phyloP scores from a whole-genome alignment of 768 basidiomycete genomes.

The Macrolepiota dolichaula region DNA sequence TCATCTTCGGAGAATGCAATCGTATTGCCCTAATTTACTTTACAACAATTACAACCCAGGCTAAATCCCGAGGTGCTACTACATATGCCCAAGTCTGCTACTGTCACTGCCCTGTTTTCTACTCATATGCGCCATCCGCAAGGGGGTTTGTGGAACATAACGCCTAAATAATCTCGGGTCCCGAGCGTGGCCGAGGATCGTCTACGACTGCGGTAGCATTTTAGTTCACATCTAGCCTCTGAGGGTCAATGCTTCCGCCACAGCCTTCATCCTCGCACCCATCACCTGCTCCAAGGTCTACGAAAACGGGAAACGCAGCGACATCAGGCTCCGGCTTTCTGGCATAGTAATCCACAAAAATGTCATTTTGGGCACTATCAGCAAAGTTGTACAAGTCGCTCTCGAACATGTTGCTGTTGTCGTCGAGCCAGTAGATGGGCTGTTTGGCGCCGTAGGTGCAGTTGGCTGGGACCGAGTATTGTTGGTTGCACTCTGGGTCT shows the following conservation, averaged over 20 bases:
- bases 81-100: slow-evolving; percentile 9
- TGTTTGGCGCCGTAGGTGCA: slow-evolving; percentile 73
- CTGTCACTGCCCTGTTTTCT: not conserved
- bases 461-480: slow-evolving; percentile 46
- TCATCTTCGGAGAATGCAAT: no score
- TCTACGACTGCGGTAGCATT: not conserved
- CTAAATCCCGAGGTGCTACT: not conserved
- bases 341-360: slow-evolving; percentile 58
- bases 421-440: slow-evolving; percentile 69
- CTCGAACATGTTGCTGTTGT: slow-evolving; percentile 65
- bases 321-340: slow-evolving; percentile 40
- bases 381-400: slow-evolving; percentile 64
- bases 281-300: slow-evolving; percentile 15
- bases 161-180: slow-evolving; percentile 9
- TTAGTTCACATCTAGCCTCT: not conserved
- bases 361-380: slow-evolving; percentile 72
- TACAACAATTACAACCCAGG: no score
- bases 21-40: no score
- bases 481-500: slow-evolving; percentile 46
- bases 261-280: not conserved
- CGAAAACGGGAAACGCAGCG: slow-evolving; percentile 31
- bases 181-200: not conserved
- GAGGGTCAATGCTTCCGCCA: not conserved
- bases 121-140: slow-evolving; percentile 4
- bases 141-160: slow-evolving; percentile 3